phyloP scores from a whole-genome alignment of 371 early-diverging fungal genomes.

The Paraphysoderma sedebokerense region DNA sequence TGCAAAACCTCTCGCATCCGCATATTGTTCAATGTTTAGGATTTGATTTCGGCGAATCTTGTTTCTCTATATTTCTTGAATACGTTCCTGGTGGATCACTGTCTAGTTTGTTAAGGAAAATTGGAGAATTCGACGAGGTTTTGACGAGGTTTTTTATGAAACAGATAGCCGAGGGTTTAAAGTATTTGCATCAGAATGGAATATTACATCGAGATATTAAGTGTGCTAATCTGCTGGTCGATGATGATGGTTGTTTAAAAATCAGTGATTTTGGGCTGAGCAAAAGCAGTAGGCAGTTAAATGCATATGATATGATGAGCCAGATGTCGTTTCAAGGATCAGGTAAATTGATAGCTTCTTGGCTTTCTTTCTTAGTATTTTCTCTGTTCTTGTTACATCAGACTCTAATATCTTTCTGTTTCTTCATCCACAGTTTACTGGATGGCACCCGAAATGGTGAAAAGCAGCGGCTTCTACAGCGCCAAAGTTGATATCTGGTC shows the following conservation, averaged over 20 bases:
- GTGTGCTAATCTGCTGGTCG: constrained; percentile 78
- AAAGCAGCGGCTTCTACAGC: constrained; percentile 50
- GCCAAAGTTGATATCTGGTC: constrained; percentile 51
- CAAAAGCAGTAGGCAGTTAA: constrained; percentile 44
- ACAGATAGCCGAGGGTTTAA: constrained; percentile 1
- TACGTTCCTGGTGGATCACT: constrained; percentile 69
- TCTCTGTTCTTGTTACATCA: not conserved
- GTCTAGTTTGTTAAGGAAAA: constrained; percentile 20
- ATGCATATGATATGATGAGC: constrained; percentile 12
- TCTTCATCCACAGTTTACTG: constrained; percentile 61
- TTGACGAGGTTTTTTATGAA: not conserved
- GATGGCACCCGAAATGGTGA: constrained; percentile 95
- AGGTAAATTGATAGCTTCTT: too few relatives aligned
- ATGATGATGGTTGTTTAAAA: constrained; percentile 75
- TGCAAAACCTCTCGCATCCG: constrained; percentile 40
- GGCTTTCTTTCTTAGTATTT: not conserved
- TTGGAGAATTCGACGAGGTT: not conserved
- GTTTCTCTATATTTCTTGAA: constrained; percentile 75
- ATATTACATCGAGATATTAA: constrained; percentile 41
- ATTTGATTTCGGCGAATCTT: constrained; percentile 35
- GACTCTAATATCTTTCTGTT: constrained; percentile 39
- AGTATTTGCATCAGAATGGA: not conserved
- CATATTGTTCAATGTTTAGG: constrained; percentile 65
- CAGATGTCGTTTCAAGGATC: not conserved
- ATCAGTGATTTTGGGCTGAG: constrained; percentile 97